These are phyloP conservation scores for Arthrobotrys pseudoclavata DNA, from an alignment of 2,329 filamentous ascomycete genomes.

Conservation along the genomic window DNA sequence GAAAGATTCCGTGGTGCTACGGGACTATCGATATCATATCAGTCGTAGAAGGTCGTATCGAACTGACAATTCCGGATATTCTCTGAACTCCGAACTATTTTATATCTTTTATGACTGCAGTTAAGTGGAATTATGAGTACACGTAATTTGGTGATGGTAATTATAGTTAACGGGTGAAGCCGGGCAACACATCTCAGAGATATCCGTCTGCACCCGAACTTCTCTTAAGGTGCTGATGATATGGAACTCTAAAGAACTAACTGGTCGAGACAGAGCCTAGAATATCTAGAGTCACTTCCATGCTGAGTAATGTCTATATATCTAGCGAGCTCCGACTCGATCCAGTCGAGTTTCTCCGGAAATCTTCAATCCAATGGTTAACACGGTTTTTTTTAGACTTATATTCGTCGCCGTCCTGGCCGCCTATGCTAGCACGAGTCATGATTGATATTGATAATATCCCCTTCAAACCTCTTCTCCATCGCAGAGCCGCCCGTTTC, in stretches of 20 bases:
- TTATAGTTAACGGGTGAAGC: background rate
- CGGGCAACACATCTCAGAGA: conserved; percentile 1
- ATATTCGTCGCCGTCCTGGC: conserved; percentile 15
- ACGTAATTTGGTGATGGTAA: background rate
- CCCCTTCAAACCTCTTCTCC: conserved; percentile 4
- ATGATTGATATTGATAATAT: conserved; percentile 23
- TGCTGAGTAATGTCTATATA: conserved; percentile 1
- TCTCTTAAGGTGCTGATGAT: background rate
- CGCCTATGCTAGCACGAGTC: conserved; percentile 12
- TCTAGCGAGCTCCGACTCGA: background rate
- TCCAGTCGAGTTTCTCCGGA: conserved; percentile 3
- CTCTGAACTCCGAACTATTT: background rate
- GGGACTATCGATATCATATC: conserved; percentile 3
- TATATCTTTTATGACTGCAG: no score
- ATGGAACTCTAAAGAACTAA: background rate
- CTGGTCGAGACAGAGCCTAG: conserved; percentile 5
- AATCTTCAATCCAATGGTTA: background rate
- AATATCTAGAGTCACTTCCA: conserved; percentile 1
- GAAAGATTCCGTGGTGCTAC: background rate
- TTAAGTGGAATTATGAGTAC: no score
- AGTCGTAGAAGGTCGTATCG: background rate
- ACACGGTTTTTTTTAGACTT: background rate
- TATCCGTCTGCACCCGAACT: background rate
- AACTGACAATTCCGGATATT: background rate
- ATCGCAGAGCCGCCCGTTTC: conserved; percentile 20